Conservation (phyloP, 2,329 filamentous ascomycete species). For the Fusarium albosuccineum region DNA sequence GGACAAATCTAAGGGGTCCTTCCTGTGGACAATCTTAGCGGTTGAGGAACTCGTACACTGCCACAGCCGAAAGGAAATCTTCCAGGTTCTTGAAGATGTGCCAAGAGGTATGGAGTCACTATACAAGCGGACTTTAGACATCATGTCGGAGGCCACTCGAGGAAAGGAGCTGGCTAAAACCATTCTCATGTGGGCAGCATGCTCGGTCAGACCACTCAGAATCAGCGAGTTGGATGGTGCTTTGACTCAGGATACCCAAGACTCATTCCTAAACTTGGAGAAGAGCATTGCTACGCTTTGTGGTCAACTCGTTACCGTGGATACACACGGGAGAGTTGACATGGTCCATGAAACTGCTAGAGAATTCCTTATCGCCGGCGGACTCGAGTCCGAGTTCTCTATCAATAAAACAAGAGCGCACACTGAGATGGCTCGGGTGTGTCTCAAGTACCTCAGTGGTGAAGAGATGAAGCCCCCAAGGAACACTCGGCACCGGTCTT, state of each 20-base stretch:
- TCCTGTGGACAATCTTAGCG: slow-evolving; percentile 53
- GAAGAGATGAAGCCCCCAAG: slow-evolving; percentile 53
- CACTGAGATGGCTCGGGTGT: slow-evolving; percentile 50
- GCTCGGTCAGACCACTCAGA: slow-evolving; percentile 50
- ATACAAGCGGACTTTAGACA: slow-evolving; percentile 50
- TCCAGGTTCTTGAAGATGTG: slow-evolving; percentile 46
- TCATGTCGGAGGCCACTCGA: slow-evolving; percentile 46
- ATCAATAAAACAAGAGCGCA: slow-evolving; percentile 48
- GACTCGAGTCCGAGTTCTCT: slow-evolving; percentile 48
- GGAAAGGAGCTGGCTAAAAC: slow-evolving; percentile 51
- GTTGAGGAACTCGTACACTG: slow-evolving; percentile 48
- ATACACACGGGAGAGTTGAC: slow-evolving; percentile 48
- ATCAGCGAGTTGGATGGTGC: slow-evolving; percentile 51
- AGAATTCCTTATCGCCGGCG: slow-evolving; percentile 45
- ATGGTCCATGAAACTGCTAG: slow-evolving; percentile 57
- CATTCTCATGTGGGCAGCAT: slow-evolving; percentile 54
- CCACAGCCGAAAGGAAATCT: slow-evolving; percentile 48
- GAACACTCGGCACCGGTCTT: slow-evolving; percentile 30
- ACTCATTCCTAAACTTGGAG: slow-evolving; percentile 46
- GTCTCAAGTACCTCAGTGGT: slow-evolving; percentile 50
- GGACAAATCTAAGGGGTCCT: slow-evolving; percentile 52
- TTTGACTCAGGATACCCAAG: slow-evolving; percentile 51
- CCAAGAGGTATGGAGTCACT: slow-evolving; percentile 52
- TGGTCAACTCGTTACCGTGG: slow-evolving; percentile 54
- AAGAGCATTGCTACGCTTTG: slow-evolving; percentile 48